Base-by-base conservation (phyloP, 1,139 yeast genomes). In the Debaryomyces sp. region DNA sequence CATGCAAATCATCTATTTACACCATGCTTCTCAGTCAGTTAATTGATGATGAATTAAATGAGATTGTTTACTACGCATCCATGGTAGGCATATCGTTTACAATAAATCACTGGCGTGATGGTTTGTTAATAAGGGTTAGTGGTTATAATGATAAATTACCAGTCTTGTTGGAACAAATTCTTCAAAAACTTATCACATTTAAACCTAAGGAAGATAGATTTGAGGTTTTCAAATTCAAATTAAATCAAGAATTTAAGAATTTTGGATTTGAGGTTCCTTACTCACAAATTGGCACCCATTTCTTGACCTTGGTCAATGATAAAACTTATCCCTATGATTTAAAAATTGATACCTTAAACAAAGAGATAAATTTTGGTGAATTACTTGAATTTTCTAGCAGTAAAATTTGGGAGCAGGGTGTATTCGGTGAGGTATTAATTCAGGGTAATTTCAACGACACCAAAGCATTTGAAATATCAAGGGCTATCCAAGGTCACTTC, bases 61-160 rank as follows among this genome's bases (percentile, higher is more conserved):
- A 90, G 58, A 72, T 82, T 47, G 84, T 90, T 6, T 94, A 94
- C 60, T 87, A 88, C 62, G 97, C 99, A 0, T 81, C 85, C 7
- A 74, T 91, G 51, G 97, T 95, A 2, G 96, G 95, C 0, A 77
- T 91, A 50, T 71, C 77, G 43, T 84, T 85, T 52, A 70, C 76
- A 4, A 75, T 92, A 39, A 67, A 75, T 37, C 72, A 81, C 46
- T 81, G 87, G 53, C 78, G 87, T 53, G 91, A 87, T 56, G 96
- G 97, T 0, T 62, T 91, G 42, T 79, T 81, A 37, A 63, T 94
- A 37, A 80, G 81, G 44, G 75, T 90, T 17, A 74, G 78, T 41
- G 99, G 99, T 1, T 94, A 87, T 67, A 89, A 88, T 58, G 94
- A 94, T 66, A 92, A 92, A 61, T 71, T 91, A 42, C 76, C 81